A percentile compares a stretch with the other conserved stretches of the same genome.
phyloP scores from a whole-genome alignment of 176 grass and related monocot genomes.

The Otatea glauca region DNA sequence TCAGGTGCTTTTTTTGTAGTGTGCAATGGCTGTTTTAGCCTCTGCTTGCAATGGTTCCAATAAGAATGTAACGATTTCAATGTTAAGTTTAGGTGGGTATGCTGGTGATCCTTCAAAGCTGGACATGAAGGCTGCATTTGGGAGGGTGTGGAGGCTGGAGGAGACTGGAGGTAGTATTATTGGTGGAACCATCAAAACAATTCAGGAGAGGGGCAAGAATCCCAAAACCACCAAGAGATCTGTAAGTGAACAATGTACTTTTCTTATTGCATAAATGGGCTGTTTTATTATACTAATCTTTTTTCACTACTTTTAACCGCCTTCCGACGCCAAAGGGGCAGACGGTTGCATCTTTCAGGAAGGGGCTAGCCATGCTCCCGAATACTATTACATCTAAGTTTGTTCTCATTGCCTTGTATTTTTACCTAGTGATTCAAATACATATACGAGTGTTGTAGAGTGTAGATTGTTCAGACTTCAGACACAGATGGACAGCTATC shows the following conservation, averaged over 20 bases:
- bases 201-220: slow-evolving; percentile 76
- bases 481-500: neutral
- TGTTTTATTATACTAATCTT: slow-evolving; percentile 17
- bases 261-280: slow-evolving; percentile 7
- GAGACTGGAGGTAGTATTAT: slow-evolving; percentile 84
- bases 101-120: slow-evolving; percentile 91
- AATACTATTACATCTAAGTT: slow-evolving; percentile 90
- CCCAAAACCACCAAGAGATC: slow-evolving; percentile 68
- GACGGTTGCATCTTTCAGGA: slow-evolving; percentile 94
- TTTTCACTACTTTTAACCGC: slow-evolving; percentile 47
- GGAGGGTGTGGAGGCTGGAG: slow-evolving; percentile 87
- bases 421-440: neutral
- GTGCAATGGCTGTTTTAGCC: neutral
- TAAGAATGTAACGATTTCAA: neutral
- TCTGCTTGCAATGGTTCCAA: neutral
- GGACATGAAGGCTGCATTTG: slow-evolving; percentile 97
- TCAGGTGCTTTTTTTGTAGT: slow-evolving; percentile 58
- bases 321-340: slow-evolving; percentile 89
- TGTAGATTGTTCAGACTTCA: slow-evolving; percentile 3
- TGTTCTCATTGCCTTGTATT: slow-evolving; percentile 28
- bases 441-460: neutral
- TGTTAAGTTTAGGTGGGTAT: slow-evolving; percentile 69
- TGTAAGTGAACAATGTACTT: slow-evolving; percentile 51
- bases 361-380: slow-evolving; percentile 87
- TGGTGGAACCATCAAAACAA: slow-evolving; percentile 89